Evolutionary conservation across 2,329 filamentous ascomycete genomes (phyloP), one percentile per base, ranked within the genome.

Genomic region (Ambrosiella beaveri): DNA sequence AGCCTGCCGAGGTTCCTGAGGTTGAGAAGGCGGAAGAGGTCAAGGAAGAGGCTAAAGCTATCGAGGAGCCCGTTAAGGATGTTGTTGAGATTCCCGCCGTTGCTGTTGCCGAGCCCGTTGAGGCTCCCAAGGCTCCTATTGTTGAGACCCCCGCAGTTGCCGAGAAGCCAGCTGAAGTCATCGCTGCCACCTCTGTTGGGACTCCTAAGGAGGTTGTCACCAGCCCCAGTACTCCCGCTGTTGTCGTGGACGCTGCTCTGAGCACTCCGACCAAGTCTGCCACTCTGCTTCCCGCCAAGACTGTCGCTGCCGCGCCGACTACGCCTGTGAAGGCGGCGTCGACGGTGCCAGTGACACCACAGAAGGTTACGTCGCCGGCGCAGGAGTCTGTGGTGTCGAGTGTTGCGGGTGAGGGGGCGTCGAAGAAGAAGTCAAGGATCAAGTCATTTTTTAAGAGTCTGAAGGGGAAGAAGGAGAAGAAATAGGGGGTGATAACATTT

Each of bases 381-480:
- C 17, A 49, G 3, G 19, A 12, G 9, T 17, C 15, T 19, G 12
- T 39, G 7, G 11, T n/a, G 7, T 13, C 8, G 8, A 47, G 44
- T 47, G 44, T 47, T 13, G 44, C 11, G 11, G 40, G 11, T 13
- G 40, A 12, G 7, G 13, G 11, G 8, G 41, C 36, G 17, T 27
- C 54, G 12, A 56, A 38, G n/a, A 37, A 27, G 35, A 56, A 45
- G 39, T 47, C 40, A 7, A 38, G 27, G 19, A 13, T 56, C 35
- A 56, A 56, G 54, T 45, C 8, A 7, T 37, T 47, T 2, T 56
- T 38, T n/a, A 56, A 47, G 50, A n/a, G 12, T 13, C 7, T 56
- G 8, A 13, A 47, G n/a, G 41, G 40, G 35, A 56, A 49, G 40
- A 53, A 53, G 50, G 50, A 53, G 9, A 53, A 53, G 50, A 53